Evolutionary conservation across 805 yeast genomes (phyloP).

Genomic region (Kazachstania psychrophila): DNA sequence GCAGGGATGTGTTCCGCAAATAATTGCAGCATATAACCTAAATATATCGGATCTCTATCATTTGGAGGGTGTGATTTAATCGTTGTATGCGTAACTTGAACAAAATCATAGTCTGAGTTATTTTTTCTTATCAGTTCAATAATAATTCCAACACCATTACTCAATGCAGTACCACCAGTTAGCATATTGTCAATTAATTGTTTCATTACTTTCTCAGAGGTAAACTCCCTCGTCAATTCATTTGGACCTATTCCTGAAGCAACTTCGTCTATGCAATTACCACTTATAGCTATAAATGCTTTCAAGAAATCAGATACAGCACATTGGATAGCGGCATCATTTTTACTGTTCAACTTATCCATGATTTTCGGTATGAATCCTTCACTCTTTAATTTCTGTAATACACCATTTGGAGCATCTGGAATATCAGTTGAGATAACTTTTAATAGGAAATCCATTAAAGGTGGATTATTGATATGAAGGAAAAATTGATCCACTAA

Average conservation of each 20-base stretch:
- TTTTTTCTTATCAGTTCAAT: slow-evolving; percentile 92
- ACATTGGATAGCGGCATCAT: slow-evolving; percentile 66
- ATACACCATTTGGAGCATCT: slow-evolving; percentile 78
- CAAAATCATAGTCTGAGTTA: slow-evolving; percentile 88
- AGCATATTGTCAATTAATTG: slow-evolving; percentile 71
- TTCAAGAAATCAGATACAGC: slow-evolving; percentile 94
- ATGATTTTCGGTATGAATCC: slow-evolving; percentile 63
- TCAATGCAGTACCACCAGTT: slow-evolving; percentile 73
- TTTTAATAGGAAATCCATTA: slow-evolving; percentile 86
- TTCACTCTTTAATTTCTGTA: slow-evolving; percentile 66
- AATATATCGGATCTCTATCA: slow-evolving; percentile 83
- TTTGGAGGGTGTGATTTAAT: slow-evolving; percentile 87
- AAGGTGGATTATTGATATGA: slow-evolving; percentile 86
- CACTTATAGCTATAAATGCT: slow-evolving; percentile 88
- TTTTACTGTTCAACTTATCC: slow-evolving; percentile 57
- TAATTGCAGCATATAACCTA: slow-evolving; percentile 73
- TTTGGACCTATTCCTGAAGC: slow-evolving; percentile 94
- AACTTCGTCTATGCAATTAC: slow-evolving; percentile 79
- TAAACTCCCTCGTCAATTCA: slow-evolving; percentile 83
- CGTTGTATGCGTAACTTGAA: slow-evolving; percentile 75
- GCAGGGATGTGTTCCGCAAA: slow-evolving; percentile 65
- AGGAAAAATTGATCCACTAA: slow-evolving; percentile 73
- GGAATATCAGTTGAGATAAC: slow-evolving; percentile 90
- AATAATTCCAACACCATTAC: slow-evolving; percentile 89
- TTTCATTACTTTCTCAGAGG: slow-evolving; percentile 59